phyloP scores from a whole-genome alignment of 345 rosid species.

The Moricandia moricandioides region DNA sequence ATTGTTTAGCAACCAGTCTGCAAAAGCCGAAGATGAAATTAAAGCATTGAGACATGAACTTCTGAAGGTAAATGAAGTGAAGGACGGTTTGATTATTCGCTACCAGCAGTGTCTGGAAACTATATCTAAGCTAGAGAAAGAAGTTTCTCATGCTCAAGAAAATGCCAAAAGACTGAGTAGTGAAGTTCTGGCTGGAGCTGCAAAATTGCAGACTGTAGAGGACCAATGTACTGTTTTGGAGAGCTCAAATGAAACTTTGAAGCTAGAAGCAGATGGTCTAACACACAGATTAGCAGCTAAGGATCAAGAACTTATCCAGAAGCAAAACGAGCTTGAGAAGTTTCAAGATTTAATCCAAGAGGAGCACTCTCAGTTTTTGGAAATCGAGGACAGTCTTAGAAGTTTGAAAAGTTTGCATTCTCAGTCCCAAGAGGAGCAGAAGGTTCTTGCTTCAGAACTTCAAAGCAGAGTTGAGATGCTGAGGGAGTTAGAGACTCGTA shows the following conservation, averaged over 20 bases:
- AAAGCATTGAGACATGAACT: constrained; percentile 55
- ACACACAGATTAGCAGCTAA: constrained; percentile 55
- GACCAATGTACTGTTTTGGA: constrained; percentile 59
- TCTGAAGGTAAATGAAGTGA: constrained; percentile 57
- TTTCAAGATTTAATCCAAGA: constrained; percentile 52
- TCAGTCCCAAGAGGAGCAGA: constrained; percentile 62
- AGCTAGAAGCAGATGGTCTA: constrained; percentile 60
- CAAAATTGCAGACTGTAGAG: constrained; percentile 51
- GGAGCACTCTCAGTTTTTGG: constrained; percentile 59
- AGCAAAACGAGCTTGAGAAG: constrained; percentile 62
- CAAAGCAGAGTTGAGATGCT: constrained; percentile 55
- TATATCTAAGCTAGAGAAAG: constrained; percentile 61
- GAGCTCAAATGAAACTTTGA: constrained; percentile 62
- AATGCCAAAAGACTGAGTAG: constrained; percentile 53
- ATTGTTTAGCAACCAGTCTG: constrained; percentile 47
- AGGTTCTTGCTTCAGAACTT: constrained; percentile 64
- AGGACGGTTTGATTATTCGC: constrained; percentile 48
- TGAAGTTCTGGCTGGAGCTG: constrained; percentile 57
- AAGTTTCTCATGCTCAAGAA: constrained; percentile 51
- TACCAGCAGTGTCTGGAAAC: constrained; percentile 68
- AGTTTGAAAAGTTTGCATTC: constrained; percentile 48
- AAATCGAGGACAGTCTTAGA: constrained; percentile 60
- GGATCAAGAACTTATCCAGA: constrained; percentile 67
- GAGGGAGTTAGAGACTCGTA: constrained; percentile 51
- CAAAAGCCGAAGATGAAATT: constrained; percentile 60